A percentile compares a stretch with the other conserved stretches of the same genome.
These are phyloP conservation scores for Musa acuminata DNA, from an alignment of 176 grass and related monocot genomes.

Conservation along the genomic window DNA sequence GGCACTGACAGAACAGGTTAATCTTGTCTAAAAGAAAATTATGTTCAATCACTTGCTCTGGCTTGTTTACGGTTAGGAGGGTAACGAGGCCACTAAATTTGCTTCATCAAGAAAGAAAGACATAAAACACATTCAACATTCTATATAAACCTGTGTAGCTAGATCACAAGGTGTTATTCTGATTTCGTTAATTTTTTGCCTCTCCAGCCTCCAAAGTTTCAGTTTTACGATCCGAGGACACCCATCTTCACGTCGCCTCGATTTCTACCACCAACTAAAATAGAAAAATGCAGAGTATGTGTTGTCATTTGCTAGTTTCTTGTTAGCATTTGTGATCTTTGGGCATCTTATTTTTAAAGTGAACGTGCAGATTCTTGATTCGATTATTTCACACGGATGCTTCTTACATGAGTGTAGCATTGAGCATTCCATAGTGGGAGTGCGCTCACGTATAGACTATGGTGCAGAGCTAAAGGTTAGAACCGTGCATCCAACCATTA, in stretches of 20 bases:
- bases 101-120: background rate
- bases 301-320: background rate
- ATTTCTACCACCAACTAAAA: conserved; percentile 10
- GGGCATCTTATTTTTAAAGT: conserved; percentile 14
- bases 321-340: background rate
- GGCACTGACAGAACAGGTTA: conserved; percentile 59
- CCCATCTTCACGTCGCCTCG: conserved; percentile 12
- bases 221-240: conserved; percentile 10
- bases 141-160: too few relatives aligned
- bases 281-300: conserved; percentile 15
- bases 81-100: background rate
- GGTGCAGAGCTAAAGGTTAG: conserved; percentile 45
- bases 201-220: conserved; percentile 1
- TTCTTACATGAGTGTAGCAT: conserved; percentile 47
- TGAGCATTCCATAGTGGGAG: conserved; percentile 50
- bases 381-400: conserved; percentile 58
- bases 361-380: conserved; percentile 32
- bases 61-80: background rate
- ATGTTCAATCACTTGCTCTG: background rate
- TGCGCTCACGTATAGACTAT: conserved; percentile 37
- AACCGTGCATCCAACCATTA: background rate
- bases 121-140: too few relatives aligned
- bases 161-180: background rate
- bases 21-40: background rate
- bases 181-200: background rate